These are phyloP conservation scores for Trypanosomatidae sp. DNA, from an alignment of 208 protist species.

Conservation along the genomic window DNA sequence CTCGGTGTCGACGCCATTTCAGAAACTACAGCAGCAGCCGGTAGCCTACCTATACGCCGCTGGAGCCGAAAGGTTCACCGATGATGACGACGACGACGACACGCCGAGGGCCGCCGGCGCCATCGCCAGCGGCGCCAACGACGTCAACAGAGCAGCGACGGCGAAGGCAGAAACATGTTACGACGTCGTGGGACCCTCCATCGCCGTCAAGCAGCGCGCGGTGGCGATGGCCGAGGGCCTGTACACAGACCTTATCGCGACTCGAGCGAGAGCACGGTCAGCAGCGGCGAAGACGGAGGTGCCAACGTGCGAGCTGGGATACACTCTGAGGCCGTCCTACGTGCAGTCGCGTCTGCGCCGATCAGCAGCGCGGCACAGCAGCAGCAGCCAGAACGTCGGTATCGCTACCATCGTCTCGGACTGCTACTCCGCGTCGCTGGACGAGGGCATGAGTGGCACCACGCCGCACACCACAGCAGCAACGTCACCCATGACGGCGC, in stretches of 20 bases:
- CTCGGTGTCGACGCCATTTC: neutral
- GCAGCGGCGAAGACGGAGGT: conserved; percentile 1
- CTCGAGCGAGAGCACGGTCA: neutral
- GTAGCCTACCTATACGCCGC: neutral
- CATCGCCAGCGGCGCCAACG: neutral
- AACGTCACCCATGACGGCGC: conserved; percentile 1
- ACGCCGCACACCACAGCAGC: conserved; percentile 1
- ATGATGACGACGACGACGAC: neutral
- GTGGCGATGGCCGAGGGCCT: conserved; percentile 36
- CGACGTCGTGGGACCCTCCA: conserved; percentile 30
- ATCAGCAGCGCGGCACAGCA: neutral
- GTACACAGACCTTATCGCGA: conserved; percentile 29
- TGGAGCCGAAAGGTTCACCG: neutral
- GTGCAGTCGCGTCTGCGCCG: conserved; percentile 11
- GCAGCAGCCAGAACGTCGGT: neutral
- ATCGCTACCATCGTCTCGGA: neutral
- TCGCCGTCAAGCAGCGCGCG: conserved; percentile 40
- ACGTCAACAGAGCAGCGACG: neutral
- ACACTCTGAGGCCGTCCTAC: conserved; percentile 42
- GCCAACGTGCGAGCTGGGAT: conserved; percentile 52
- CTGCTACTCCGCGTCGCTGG: conserved; percentile 1
- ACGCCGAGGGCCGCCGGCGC: neutral
- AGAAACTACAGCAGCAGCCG: neutral
- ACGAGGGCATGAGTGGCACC: neutral
- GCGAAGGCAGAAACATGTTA: conserved; percentile 15